Evolutionary conservation across 352 stramenopile genomes (phyloP).

Genomic region (Phytophthora kernoviae): DNA sequence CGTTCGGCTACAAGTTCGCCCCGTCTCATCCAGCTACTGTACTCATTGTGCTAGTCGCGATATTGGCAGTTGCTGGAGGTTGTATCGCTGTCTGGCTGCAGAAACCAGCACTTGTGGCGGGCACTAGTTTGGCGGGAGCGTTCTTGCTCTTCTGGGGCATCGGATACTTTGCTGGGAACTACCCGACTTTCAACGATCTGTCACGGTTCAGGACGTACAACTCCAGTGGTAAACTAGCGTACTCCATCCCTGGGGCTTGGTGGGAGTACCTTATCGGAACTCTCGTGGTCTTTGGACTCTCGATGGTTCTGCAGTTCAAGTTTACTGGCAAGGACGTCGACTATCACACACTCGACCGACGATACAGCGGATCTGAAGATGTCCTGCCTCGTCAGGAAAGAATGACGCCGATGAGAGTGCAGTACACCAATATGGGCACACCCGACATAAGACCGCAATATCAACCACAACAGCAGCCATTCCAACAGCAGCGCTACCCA

Average conservation of each 20-base stretch:
- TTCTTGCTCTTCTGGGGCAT: conserved; percentile 57
- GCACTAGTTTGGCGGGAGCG: conserved; percentile 53
- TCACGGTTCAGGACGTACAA: conserved; percentile 36
- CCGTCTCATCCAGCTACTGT: conserved; percentile 56
- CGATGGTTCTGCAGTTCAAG: conserved; percentile 51
- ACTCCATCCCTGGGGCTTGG: conserved; percentile 56
- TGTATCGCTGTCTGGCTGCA: conserved; percentile 57
- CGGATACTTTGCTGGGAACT: conserved; percentile 67
- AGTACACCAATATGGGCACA: conserved; percentile 27
- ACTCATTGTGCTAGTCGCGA: conserved; percentile 47
- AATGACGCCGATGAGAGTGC: conserved; percentile 25
- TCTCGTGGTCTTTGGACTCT: conserved; percentile 54
- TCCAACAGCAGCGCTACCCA: conserved; percentile 24
- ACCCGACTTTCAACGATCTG: conserved; percentile 59
- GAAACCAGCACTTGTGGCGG: conserved; percentile 52
- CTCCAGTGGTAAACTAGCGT: conserved; percentile 34
- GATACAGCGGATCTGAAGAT: conserved; percentile 14
- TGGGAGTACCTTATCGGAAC: conserved; percentile 66
- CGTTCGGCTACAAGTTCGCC: conserved; percentile 60
- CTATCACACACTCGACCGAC: conserved; percentile 34
- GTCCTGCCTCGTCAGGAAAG: conserved; percentile 11
- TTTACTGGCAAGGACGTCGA: conserved; percentile 47
- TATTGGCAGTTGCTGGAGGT: conserved; percentile 54
- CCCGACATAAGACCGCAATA: conserved; percentile 22
- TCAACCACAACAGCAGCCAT: conserved; percentile 18